Base-by-base conservation (phyloP, 2,329 filamentous ascomycete genomes). In the Penicillium italicum region DNA sequence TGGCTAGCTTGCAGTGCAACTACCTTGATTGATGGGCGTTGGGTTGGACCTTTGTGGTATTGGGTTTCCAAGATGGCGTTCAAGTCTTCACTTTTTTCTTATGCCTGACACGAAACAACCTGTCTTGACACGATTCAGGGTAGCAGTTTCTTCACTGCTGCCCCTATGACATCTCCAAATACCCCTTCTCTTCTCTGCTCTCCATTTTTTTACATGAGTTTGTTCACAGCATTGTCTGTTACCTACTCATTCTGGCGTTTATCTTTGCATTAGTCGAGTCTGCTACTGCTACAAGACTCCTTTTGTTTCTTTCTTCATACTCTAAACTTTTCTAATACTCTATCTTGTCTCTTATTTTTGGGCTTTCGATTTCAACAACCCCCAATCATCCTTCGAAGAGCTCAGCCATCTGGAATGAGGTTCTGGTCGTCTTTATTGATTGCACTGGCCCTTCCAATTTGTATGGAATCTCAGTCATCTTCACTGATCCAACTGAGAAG, bases 351-450 rank as follows among this genome's bases (percentile, higher is more conserved):
- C 12, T 26, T 37, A 16, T 22, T 52, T 46, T 31, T 14, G 31
- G 31, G 12, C 6, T 33, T 14, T 33, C 16, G 2, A 40, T 46
- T 30, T 16, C 12, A 28, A 33, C 43, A 54, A 58, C 46, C 55
- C 53, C 48, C 41, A 47, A 50, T 43, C 42, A 20, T 34, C 5
- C 24, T 26, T 31, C 22, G 42, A 36, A 34, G n/a, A 37, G 28
- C 24, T 33, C 36, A 37, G 11, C 41, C 33, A 50, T 50, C 24
- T 24, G 33, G 22, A 40, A 5, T 24, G 36, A 49, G 53, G 45
- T 50, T 60, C 67, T 58, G 71, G 70, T 73, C 70, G 61, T 72
- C 71, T 73, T 73, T 18, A 65, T 45, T 73, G 71, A 69, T 64
- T 65, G 70, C 55, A 73, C 71, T 72, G 64, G 51, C 55, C 46